Evolutionary conservation across 2,329 filamentous ascomycete species (phyloP), one percentile per base, ranked within the genome.

Genomic region (Penicillium sp.): DNA sequence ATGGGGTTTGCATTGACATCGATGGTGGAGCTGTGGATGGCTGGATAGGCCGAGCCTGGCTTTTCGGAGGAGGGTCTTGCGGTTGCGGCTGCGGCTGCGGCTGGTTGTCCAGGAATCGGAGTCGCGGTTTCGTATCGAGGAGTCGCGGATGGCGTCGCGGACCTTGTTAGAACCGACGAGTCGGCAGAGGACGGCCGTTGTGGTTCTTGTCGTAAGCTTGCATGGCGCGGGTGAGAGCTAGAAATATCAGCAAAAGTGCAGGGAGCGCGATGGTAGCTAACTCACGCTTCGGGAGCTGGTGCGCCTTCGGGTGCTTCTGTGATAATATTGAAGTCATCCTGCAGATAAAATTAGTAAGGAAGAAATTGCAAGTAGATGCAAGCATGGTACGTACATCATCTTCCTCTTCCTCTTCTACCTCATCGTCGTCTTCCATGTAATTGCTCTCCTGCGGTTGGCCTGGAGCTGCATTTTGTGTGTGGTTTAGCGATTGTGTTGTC

Each of bases 1-100:
- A 89, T 78, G 0, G 94, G 93, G 62, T 92, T 90, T 4, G 83
- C 89, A 73, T 96, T 86, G 53, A 97, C 84, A 70, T 97, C 90
- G 61, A 97, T 84, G 49, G 86, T 93, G 13, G 92, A 96, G 57
- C 89, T 93, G 41, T 81, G 83, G 31, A 85, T 75, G 39, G 83
- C 89, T 79, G 74, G 91, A 79, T 73, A 94, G 79, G 66, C 87
- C 78, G 85, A 84, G 49, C 86, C 83, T 60, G 80, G 75, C 78
- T 82, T 75, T 78, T 71, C 68, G 59, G 67, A 68, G 57, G 68
- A 66, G 50, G 75, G 75, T 60, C 70, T 75, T 49, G 73, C 29
- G 17, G 17, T 4, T 17, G 35, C 17, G 1, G 35, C 23, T 17
- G 19, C 38, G n/a, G 27, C 70, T 17, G 51, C 51, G 19, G 60